Evolutionary conservation across 2,329 filamentous ascomycete species (phyloP).

Genomic region (Ilyonectria mors-panacis): DNA sequence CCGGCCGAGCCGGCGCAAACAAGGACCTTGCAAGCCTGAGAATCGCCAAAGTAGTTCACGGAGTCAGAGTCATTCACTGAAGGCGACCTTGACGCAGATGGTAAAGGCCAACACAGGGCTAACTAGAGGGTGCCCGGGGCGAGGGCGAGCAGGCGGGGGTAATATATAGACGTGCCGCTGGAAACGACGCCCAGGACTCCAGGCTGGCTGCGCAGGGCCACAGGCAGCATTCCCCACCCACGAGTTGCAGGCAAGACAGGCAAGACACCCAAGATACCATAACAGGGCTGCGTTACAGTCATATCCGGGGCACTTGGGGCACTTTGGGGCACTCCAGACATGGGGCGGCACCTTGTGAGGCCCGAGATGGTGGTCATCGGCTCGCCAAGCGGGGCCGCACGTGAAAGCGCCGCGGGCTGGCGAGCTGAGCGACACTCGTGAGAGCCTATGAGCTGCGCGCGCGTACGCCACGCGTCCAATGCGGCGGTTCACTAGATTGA

Average conservation of each 20-base stretch:
- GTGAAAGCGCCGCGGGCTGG: slow-evolving; percentile 37
- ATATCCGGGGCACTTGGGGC: slow-evolving; percentile 32
- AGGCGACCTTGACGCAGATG: slow-evolving; percentile 34
- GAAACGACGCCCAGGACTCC: slow-evolving; percentile 5
- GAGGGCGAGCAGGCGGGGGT: slow-evolving; percentile 23
- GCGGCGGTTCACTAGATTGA: slow-evolving; percentile 31
- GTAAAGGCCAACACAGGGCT: slow-evolving; percentile 35
- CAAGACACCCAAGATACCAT: slow-evolving; percentile 33
- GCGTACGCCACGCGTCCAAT: slow-evolving; percentile 45
- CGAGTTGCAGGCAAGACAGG: slow-evolving; percentile 26
- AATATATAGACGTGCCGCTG: slow-evolving; percentile 41
- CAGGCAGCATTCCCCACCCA: slow-evolving; percentile 34
- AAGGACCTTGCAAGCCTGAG: slow-evolving; percentile 36
- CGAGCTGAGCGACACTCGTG: too few species aligned
- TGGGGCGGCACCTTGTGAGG: slow-evolving; percentile 36
- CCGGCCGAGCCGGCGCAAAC: slow-evolving; percentile 42
- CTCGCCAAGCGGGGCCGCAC: slow-evolving; percentile 35
- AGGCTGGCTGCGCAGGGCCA: slow-evolving; percentile 26
- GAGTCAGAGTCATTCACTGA: slow-evolving; percentile 44
- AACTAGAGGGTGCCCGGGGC: slow-evolving; percentile 21
- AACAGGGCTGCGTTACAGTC: slow-evolving; percentile 39
- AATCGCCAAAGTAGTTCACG: slow-evolving; percentile 39
- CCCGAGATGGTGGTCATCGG: slow-evolving; percentile 46
- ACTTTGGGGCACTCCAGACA: not conserved
- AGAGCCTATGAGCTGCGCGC: slow-evolving; percentile 39